Evolutionary conservation across 345 rosid species (phyloP), one percentile per base, ranked within the genome.

Genomic region (Salix brachista): DNA sequence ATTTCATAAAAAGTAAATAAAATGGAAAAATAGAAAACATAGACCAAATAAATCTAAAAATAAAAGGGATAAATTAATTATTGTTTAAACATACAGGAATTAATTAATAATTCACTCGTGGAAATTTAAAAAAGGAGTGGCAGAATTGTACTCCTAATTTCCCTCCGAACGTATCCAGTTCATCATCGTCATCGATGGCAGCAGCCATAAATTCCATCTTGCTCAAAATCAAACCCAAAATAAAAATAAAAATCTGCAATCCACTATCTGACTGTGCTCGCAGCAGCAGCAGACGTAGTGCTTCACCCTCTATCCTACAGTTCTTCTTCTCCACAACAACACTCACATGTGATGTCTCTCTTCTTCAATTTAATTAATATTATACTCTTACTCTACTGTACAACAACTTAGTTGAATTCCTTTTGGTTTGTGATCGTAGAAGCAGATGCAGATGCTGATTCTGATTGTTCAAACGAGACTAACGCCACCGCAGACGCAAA

Each of bases 291-390:
- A 41, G 44, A 41, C 2, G 44, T 44, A 44, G 5, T 44, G 50
- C 16, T 44, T 54, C 37, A 70, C 77, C 76, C 9, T 72, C 82
- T 60, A 71, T 70, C 2, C 89, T 37, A 10, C 81, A 84, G 68
- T 65, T 84, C 82, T 85, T 76, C 70, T 85, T 76, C 70, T 86
- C 78, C 72, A 13, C 17, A 13, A 72, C 91, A 10, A 46, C 75
- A n/a, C 80, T 81, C 70, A 66, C 84, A 65, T 69, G 91, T 87
- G 85, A 41, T 9, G 13, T 44, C 6, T 42, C 32, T 28, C 46
- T 72, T 67, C 32, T 19, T 72, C 32, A 9, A 16, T 52, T 42
- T 41, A 39, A 34, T 62, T 37, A 17, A 69, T 75, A n/a, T 58
- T n/a, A 0, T 42, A 60, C 44, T 41, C 44, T 10, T n/a, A 16